Conservation (phyloP, 2,329 filamentous ascomycete species). For the Microcera coccophila region DNA sequence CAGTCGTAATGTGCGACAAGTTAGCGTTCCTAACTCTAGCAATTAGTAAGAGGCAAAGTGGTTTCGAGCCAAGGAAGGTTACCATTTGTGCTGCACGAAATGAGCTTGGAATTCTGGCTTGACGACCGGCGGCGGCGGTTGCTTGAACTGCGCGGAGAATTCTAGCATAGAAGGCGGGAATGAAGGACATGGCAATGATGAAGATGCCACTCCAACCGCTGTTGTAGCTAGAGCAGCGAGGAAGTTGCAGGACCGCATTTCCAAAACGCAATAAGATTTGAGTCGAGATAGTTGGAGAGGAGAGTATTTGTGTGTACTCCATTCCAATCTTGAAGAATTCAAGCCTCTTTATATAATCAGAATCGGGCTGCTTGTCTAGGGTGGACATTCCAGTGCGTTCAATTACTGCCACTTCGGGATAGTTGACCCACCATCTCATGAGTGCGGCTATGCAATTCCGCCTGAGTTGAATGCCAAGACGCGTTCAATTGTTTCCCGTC, state of each 20-base stretch:
- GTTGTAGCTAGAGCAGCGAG: neutral
- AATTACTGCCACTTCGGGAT: neutral
- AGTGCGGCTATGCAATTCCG: neutral
- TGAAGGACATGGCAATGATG: slow-evolving; percentile 10
- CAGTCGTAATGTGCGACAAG: slow-evolving; percentile 37
- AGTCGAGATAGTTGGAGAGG: neutral
- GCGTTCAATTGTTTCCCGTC: neutral
- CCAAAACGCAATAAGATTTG: neutral
- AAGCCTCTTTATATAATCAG: neutral
- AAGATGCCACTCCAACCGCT: neutral
- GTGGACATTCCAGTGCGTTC: neutral
- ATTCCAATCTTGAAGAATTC: neutral
- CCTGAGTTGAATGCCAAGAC: neutral
- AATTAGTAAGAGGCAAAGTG: neutral
- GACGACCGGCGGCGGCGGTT: slow-evolving; percentile 31
- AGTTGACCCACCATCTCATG: neutral
- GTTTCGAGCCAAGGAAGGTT: no score
- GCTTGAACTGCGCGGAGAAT: slow-evolving; percentile 31
- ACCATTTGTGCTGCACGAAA: slow-evolving; percentile 40
- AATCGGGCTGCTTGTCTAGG: neutral
- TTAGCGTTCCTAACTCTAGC: slow-evolving; percentile 30
- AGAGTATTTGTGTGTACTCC: neutral
- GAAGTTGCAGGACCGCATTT: no score
- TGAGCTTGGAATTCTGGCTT: slow-evolving; percentile 30
- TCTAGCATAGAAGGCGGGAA: slow-evolving; percentile 26